Evolutionary conservation across 345 rosid species (phyloP), one percentile per base, ranked within the genome.

Genomic region (Citrus inodora): DNA sequence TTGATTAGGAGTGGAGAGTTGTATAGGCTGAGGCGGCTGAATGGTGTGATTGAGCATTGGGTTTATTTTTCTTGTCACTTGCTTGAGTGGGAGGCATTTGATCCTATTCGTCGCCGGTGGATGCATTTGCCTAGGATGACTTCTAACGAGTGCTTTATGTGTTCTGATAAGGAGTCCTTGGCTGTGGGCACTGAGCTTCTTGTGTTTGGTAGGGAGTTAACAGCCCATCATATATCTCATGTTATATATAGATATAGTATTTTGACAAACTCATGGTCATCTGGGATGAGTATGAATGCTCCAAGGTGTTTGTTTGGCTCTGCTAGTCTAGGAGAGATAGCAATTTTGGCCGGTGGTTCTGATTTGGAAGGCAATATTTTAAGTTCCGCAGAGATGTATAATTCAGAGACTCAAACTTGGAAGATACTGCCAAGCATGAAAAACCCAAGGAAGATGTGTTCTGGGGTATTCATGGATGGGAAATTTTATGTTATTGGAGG

Each of bases 101-200:
- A 94, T 86, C 98, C 98, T 5, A 82, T 87, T n/a, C 75, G 83
- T 25, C 38, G 78, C 27, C 83, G 89, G 80, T 93, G 97, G 97
- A 91, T 93, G 98, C 92, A 86, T 85, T 78, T 94, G 73, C 98
- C 98, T 5, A 80, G 83, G 60, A 94, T 93, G 92, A 82, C 92
- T 83, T 87, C 88, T 4, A 88, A 90, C 46, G 97, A 88, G 8
- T 89, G 87, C 82, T 92, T 92, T 79, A 91, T 85, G 87, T 90
- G 87, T 67, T 88, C 94, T 0, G 98, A 94, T 75, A 92, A 92
- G 83, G 98, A 94, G 81, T 94, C 98, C 32, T 80, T 94, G 82
- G 98, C 97, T 32, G 98, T 94, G 80, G 98, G 98, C 32, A 94
- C 98, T 1, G 97, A 94, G 65, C 91, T 94, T 37, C 97, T 94